Percentiles rank a stretch among this genome's conserved stretches.
Conservation (phyloP, 345 rosid genomes). For the Eucalyptus urophylla region DNA sequence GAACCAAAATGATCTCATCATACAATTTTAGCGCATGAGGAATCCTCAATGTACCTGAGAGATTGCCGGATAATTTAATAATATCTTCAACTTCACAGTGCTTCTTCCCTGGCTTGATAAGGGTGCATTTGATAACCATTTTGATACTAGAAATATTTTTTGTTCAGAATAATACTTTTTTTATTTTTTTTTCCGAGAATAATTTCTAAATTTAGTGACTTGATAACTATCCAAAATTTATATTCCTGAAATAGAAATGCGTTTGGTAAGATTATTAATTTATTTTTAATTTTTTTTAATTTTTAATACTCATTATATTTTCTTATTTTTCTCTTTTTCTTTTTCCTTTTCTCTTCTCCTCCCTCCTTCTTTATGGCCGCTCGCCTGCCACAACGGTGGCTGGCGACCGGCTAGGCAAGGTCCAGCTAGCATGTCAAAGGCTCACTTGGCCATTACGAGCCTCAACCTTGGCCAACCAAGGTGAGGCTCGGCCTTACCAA, state of each 20-base stretch:
- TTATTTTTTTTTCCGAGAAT: accelerated
- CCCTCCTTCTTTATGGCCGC: too few relatives aligned
- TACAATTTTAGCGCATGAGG: not conserved
- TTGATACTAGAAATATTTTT: accelerated
- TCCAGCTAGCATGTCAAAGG: accelerated
- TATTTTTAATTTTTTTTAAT: too few relatives aligned
- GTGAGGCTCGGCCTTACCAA: too few relatives aligned
- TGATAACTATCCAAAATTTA: too few relatives aligned
- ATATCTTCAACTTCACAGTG: not conserved
- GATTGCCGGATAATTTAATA: not conserved
- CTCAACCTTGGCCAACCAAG: too few relatives aligned
- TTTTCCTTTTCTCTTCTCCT: too few relatives aligned
- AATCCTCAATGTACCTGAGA: not conserved
- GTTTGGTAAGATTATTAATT: too few relatives aligned
- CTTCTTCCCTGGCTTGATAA: not conserved
- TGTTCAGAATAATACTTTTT: accelerated
- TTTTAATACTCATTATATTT: too few relatives aligned
- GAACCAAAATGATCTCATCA: not conserved
- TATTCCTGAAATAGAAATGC: too few relatives aligned
- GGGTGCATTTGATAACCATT: accelerated
- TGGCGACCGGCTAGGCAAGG: accelerated
- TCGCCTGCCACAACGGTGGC: accelerated
- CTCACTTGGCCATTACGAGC: too few relatives aligned
- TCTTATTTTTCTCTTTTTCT: too few relatives aligned
- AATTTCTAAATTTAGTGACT: too few relatives aligned